Percentiles rank a stretch among this genome's conserved stretches.
These are phyloP conservation scores for Coriaria nepalensis DNA, from an alignment of 306 rosid genomes.

Conservation along the genomic window DNA sequence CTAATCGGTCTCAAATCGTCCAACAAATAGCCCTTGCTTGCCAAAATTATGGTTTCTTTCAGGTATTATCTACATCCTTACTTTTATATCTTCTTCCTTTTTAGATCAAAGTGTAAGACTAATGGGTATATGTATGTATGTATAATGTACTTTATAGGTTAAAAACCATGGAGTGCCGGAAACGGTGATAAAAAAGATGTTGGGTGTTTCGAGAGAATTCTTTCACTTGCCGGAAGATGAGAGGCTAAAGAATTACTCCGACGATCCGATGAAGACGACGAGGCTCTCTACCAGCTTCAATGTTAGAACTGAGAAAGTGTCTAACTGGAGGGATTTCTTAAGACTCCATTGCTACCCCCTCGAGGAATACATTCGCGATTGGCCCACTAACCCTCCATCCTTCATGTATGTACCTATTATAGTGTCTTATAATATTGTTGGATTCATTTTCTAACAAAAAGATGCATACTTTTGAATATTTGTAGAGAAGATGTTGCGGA, in stretches of 20 bases:
- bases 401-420: slow-evolving; percentile 8
- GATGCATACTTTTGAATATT: too few relatives aligned
- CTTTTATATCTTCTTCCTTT: background rate
- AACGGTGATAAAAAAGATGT: slow-evolving; percentile 12
- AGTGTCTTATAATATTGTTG: background rate
- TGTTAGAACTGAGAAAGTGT: slow-evolving; percentile 9
- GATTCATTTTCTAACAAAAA: too few relatives aligned
- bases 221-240: slow-evolving; percentile 17
- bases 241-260: slow-evolving; percentile 15
- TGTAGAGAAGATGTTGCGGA: slow-evolving; percentile 10
- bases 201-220: slow-evolving; percentile 14
- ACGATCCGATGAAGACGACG: slow-evolving; percentile 14
- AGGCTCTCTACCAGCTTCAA: slow-evolving; percentile 23
- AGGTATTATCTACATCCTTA: slow-evolving; percentile 6
- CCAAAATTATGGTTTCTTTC: slow-evolving; percentile 21
- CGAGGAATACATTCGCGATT: slow-evolving; percentile 17
- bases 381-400: slow-evolving; percentile 21
- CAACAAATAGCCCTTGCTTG: slow-evolving; percentile 21
- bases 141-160: too few relatives aligned
- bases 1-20: slow-evolving; percentile 8
- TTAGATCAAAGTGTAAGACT: background rate
- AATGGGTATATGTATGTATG: too few relatives aligned
- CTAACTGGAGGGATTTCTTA: slow-evolving; percentile 22
- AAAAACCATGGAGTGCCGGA: slow-evolving; percentile 19
- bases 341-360: slow-evolving; percentile 24